Percentiles rank a stretch among this genome's conserved stretches.
Conservation (phyloP, 495 filamentous ascomycete species). For the Aspergillus carlsbadensis region DNA sequence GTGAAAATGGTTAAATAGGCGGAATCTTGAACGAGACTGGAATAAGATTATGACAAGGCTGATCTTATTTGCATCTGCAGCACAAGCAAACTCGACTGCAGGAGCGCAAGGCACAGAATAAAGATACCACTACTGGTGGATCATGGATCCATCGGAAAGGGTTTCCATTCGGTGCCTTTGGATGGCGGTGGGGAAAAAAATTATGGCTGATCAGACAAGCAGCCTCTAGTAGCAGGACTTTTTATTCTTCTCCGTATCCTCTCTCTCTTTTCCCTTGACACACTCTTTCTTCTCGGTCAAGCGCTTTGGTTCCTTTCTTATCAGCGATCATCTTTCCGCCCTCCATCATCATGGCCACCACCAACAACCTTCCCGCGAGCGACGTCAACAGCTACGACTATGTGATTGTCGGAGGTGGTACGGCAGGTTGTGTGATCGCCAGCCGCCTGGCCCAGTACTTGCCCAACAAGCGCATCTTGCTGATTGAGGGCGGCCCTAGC, state of each 20-base stretch:
- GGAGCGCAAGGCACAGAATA: neutral
- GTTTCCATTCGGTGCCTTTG: slow-evolving; percentile 10
- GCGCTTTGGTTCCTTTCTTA: slow-evolving; percentile 3
- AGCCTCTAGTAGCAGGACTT: neutral
- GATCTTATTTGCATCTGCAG: neutral
- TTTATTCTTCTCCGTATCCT: neutral
- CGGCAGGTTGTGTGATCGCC: slow-evolving; percentile 84
- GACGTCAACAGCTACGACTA: slow-evolving; percentile 76
- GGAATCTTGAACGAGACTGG: neutral
- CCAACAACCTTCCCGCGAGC: slow-evolving; percentile 55
- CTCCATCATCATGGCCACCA: slow-evolving; percentile 54
- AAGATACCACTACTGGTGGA: neutral
- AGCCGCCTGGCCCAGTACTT: slow-evolving; percentile 65
- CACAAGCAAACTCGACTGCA: neutral
- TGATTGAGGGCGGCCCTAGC: slow-evolving; percentile 65
- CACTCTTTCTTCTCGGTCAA: neutral
- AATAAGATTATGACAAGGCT: neutral
- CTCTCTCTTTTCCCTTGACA: neutral
- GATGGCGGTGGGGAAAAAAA: slow-evolving; percentile 5
- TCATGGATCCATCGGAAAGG: slow-evolving; percentile 7
- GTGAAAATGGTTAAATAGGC: neutral
- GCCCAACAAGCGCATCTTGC: slow-evolving; percentile 61
- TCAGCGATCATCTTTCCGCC: slow-evolving; percentile 15
- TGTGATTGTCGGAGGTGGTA: slow-evolving; percentile 83
- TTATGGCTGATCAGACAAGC: neutral